Base-by-base conservation (phyloP, 1,139 yeast species). In the Pichia sp. region DNA sequence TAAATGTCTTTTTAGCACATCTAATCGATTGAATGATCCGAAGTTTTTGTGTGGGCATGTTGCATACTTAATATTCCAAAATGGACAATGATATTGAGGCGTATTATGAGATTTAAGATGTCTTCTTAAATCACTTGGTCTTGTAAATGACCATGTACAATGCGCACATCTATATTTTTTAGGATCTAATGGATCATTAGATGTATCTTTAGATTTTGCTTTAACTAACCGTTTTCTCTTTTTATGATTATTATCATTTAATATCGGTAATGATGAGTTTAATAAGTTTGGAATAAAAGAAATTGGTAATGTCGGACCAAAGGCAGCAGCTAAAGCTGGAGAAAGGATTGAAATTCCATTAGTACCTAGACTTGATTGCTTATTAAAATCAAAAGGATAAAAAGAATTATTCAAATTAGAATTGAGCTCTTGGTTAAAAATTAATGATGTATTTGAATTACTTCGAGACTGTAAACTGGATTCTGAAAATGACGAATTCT, bases 31-130 rank as follows among this genome's bases (percentile, higher is more conserved):
- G 64, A 84, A 84, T 0, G 85, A 76, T 4, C 89, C 89, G 10
- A 84, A 86, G 54, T 82, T 82, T 46, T 83, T 72, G 61, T 83
- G 90, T 9, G 66, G 64, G 61, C 89, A 83, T 2, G 85, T 76
- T 3, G 82, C 79, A 53, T 56, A 62, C 54, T 81, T 85, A 42
- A 73, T 69, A 47, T 72, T 71, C 83, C 85, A 82, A 63, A 74
- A 84, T 1, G 92, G 90, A 61, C 92, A 84, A 55, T 77, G 80
- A 59, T 79, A 80, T 53, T 72, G 74, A 1, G 89, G 89, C 41
- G 74, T 73, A 34, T 74, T 71, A 59, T 84, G 90, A 1, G 85
- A 79, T 56, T 81, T 75, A 38, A 75, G 56, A 60, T 84, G 90
- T 48, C 89, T 72, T 40, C 83, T 71, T 54, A 81, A 74, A 60